phyloP scores from a whole-genome alignment of 139 green algal genomes.

The Diplosphaera chodatii region DNA sequence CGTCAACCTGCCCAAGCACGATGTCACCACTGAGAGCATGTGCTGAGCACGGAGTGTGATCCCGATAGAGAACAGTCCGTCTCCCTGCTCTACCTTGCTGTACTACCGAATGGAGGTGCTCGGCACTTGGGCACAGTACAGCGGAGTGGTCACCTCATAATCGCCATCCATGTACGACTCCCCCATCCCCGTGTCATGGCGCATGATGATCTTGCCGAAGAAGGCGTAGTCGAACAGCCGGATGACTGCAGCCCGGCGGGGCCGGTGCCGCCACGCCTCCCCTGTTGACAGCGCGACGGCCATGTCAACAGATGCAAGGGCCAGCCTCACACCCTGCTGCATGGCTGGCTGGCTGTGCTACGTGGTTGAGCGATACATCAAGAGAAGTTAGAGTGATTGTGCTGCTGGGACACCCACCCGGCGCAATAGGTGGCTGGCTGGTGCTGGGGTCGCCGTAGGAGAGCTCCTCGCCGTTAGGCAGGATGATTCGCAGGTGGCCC shows the following conservation, averaged over 20 bases:
- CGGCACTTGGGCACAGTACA: no score
- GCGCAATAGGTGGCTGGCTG: neutral
- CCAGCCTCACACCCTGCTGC: no score
- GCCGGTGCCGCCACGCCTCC: conserved; percentile 58
- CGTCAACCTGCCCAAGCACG: conserved; percentile 34
- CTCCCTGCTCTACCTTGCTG: no score
- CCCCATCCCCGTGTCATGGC: conserved; percentile 80
- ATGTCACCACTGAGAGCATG: no score
- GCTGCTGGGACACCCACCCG: neutral
- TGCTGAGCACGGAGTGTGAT: no score
- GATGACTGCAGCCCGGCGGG: conserved; percentile 46
- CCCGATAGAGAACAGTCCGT: no score
- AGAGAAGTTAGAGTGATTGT: no score
- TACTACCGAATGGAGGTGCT: no score
- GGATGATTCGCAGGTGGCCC: conserved; percentile 71
- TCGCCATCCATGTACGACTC: conserved; percentile 89
- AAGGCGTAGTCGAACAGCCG: conserved; percentile 63
- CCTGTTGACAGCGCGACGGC: no score
- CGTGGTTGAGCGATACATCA: no score
- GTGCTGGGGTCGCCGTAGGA: conserved; percentile 41
- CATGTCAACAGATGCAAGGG: no score
- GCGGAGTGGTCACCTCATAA: conserved; percentile 51
- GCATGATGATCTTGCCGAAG: conserved; percentile 70
- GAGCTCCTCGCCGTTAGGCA: conserved; percentile 76
- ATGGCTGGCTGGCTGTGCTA: no score